Conservation (phyloP, 805 yeast genomes). For the Priceomyces medius region DNA sequence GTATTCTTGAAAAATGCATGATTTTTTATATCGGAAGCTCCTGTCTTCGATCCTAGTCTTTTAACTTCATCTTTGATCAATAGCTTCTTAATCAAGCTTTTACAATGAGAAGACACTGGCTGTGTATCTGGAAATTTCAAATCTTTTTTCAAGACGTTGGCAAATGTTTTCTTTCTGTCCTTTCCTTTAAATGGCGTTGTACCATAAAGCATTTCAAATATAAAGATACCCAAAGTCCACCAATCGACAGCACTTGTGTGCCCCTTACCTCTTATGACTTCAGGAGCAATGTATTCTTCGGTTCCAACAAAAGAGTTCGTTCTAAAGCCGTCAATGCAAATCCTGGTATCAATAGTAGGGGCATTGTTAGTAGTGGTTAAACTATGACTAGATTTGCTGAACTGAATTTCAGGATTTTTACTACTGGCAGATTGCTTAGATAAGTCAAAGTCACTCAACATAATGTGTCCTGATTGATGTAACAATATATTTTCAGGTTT, state of each 20-base stretch:
- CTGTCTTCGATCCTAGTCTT: conserved; percentile 86
- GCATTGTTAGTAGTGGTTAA: conserved; percentile 29
- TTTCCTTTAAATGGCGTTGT: conserved; percentile 95
- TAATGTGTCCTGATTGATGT: conserved; percentile 97
- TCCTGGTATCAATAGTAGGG: conserved; percentile 85
- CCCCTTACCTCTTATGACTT: conserved; percentile 94
- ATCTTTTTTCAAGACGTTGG: conserved; percentile 81
- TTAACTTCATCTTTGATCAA: conserved; percentile 86
- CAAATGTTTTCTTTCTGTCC: conserved; percentile 84
- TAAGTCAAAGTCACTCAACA: conserved; percentile 94
- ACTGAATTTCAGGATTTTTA: conserved; percentile 70
- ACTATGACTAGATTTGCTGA: conserved; percentile 25
- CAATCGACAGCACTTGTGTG: conserved; percentile 98
- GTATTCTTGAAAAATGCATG: conserved; percentile 89
- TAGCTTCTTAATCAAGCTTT: conserved; percentile 73
- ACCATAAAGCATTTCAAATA: conserved; percentile 94
- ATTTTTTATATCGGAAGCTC: conserved; percentile 90
- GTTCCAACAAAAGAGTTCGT: conserved; percentile 99
- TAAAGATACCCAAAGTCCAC: conserved; percentile 97
- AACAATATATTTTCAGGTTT: conserved; percentile 94
- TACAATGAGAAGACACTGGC: conserved; percentile 71
- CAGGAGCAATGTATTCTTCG: conserved; percentile 98
- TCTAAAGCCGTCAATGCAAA: conserved; percentile 92
- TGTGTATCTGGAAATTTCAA: conserved; percentile 73
- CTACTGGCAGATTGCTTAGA: conserved; percentile 82